Evolutionary conservation across 2,329 filamentous ascomycete genomes (phyloP).

Genomic region (Alternaria tenuissima): DNA sequence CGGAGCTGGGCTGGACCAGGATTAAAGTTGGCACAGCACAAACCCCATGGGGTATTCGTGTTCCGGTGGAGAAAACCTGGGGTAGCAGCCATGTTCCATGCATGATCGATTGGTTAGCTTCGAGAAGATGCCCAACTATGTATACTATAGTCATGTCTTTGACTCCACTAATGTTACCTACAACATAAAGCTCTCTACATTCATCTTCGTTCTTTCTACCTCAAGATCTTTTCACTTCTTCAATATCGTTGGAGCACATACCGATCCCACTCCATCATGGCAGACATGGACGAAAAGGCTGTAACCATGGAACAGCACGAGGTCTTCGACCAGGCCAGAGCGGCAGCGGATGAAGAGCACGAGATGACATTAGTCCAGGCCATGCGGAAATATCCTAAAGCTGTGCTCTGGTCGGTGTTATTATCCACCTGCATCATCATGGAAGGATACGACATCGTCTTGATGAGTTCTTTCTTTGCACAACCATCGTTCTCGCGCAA

Average conservation of each 20-base stretch:
- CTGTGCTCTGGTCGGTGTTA: slow-evolving; percentile 78
- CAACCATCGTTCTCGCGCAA: slow-evolving; percentile 51
- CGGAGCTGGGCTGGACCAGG: not conserved
- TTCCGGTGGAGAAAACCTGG: slow-evolving; percentile 4
- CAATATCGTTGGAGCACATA: not conserved
- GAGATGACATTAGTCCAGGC: slow-evolving; percentile 68
- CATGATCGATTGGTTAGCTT: not conserved
- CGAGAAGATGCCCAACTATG: slow-evolving; percentile 1
- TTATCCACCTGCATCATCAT: slow-evolving; percentile 87
- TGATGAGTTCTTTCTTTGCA: slow-evolving; percentile 77
- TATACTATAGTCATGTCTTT: not conserved
- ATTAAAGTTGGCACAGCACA: not conserved
- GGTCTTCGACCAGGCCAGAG: slow-evolving; percentile 15
- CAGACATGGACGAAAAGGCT: slow-evolving; percentile 9
- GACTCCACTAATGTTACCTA: not conserved
- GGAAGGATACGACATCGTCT: slow-evolving; percentile 84
- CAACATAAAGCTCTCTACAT: not conserved
- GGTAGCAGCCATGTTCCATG: slow-evolving; percentile 4
- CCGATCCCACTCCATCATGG: not conserved
- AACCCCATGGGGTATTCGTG: slow-evolving; percentile 3
- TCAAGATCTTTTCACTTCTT: not conserved
- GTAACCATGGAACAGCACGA: slow-evolving; percentile 12
- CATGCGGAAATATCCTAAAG: slow-evolving; percentile 81
- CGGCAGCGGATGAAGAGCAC: slow-evolving; percentile 26
- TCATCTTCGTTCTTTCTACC: not conserved